phyloP scores from a whole-genome alignment of 257 asterid genomes.

The Solanum chilense region DNA sequence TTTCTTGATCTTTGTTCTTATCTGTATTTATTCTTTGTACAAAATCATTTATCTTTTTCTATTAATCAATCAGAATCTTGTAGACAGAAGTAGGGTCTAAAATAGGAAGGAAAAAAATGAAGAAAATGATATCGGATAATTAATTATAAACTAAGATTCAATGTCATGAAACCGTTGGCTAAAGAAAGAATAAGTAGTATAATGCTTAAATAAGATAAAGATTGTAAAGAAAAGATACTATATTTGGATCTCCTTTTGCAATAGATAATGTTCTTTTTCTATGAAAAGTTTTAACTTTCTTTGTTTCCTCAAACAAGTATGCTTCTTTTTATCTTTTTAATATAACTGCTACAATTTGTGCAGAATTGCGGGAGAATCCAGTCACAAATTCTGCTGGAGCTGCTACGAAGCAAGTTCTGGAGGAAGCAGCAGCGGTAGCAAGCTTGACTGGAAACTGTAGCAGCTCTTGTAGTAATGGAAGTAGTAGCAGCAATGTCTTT shows the following conservation, averaged over 20 bases:
- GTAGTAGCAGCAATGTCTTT: slow-evolving; percentile 43
- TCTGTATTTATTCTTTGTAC: slow-evolving; percentile 23
- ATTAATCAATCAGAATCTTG: neutral
- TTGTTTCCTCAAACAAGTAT: slow-evolving; percentile 2
- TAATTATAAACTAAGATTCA: slow-evolving; percentile 19
- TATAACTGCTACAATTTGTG: neutral
- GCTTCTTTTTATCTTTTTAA: neutral
- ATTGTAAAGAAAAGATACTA: slow-evolving; percentile 15
- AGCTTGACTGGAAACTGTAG: slow-evolving; percentile 32
- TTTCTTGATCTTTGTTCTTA: slow-evolving; percentile 40
- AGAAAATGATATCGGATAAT: neutral
- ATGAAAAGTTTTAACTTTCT: slow-evolving; percentile 6
- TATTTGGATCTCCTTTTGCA: slow-evolving; percentile 17
- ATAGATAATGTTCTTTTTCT: slow-evolving; percentile 12
- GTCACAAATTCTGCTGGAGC: slow-evolving; percentile 18
- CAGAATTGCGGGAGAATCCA: slow-evolving; percentile 36
- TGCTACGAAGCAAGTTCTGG: slow-evolving; percentile 13
- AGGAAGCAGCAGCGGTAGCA: slow-evolving; percentile 25
- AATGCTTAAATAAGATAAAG: neutral
- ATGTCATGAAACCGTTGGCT: slow-evolving; percentile 20
- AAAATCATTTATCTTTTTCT: neutral
- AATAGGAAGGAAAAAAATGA: neutral
- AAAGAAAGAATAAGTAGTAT: slow-evolving; percentile 18
- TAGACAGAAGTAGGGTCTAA: slow-evolving; percentile 8
- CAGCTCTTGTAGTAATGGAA: slow-evolving; percentile 46